phyloP scores from a whole-genome alignment of 139 green algal genomes.

The Zygnema cylindricum region DNA sequence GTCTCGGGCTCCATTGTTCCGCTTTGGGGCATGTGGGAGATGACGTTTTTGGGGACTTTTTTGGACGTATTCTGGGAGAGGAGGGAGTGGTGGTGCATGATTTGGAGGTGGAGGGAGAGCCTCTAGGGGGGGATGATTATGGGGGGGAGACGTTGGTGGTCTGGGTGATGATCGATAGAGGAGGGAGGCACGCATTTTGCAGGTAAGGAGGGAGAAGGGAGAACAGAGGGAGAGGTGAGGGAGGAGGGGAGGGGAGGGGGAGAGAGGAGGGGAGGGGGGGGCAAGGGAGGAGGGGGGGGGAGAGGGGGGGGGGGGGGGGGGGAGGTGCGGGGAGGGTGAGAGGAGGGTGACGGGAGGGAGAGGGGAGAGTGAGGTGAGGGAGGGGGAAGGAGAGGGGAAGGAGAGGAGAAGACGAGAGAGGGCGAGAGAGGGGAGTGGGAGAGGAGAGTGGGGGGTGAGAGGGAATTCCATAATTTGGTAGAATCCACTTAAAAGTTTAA shows the following conservation, averaged over 20 bases:
- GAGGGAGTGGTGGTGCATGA: slow-evolving; percentile 69
- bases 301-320: too few relatives aligned
- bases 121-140: slow-evolving; percentile 59
- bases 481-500: too few relatives aligned
- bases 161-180: slow-evolving; percentile 85
- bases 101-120: slow-evolving; percentile 60
- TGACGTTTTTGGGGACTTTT: slow-evolving; percentile 85
- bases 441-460: too few relatives aligned
- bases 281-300: too few relatives aligned
- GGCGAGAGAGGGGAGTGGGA: too few relatives aligned
- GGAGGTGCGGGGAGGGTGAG: too few relatives aligned
- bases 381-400: too few relatives aligned
- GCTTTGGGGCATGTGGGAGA: slow-evolving; percentile 79
- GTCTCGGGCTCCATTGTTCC: slow-evolving; percentile 79
- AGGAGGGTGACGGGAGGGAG: too few relatives aligned
- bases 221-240: neutral
- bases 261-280: too few relatives aligned
- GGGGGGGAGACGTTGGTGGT: slow-evolving; percentile 82
- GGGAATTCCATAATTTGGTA: too few relatives aligned
- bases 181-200: slow-evolving; percentile 56
- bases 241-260: neutral
- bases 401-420: too few relatives aligned
- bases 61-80: slow-evolving; percentile 71
- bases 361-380: too few relatives aligned
- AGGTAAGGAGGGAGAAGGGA: slow-evolving; percentile 27